Base-by-base conservation (phyloP, 805 yeast genomes). In the Kodamaea restingae region DNA sequence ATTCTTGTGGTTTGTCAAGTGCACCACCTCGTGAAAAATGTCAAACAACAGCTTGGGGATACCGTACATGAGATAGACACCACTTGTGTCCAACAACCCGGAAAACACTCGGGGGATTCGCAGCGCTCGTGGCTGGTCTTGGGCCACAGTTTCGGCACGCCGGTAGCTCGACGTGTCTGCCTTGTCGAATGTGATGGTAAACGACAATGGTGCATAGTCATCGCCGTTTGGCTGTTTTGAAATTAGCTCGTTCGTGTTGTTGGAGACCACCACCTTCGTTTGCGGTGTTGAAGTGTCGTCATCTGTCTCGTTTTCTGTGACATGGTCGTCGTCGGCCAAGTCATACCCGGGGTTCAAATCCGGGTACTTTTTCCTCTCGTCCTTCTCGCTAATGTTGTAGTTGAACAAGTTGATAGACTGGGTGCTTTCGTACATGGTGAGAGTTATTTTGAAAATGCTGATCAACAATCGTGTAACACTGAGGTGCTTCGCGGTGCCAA, bases 1-100 rank as follows among this genome's bases (percentile, higher is more conserved):
- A 42, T 72, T 67, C 47, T 73, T 70, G 48, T 76, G 80, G 49
- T 77, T 77, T 2, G 81, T 62, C 31, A 76, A 55, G 18, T 63
- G 66, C 5, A 75, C 63, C 2, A 67, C 59, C 43, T 70, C 70
- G 44, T 70, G 67, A 51, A 76, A 67, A 4, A 76, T 47, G n/a
- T 56, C 61, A n/a, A 75, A 37, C 26, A 77, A 55, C 3, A 73
- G 60, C 28, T 55, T 47, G 2, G 81, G 81, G 4, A 75, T 49
- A 0, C 81, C 82, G 45, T 58, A 70, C 55, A 67, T 62, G 11
- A 72, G 47, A 46, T 73, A 73, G 1, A 70, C 47, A 3, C 49
- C 37, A 25, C 54, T 49, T n/a, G 42, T 47, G 11, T 30, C 32
- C 12, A 30, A 18, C 11, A 17, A 7, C 21, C 32, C 32, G 10